These are phyloP conservation scores for Arabis alpina DNA, from an alignment of 345 rosid species.

Conservation along the genomic window DNA sequence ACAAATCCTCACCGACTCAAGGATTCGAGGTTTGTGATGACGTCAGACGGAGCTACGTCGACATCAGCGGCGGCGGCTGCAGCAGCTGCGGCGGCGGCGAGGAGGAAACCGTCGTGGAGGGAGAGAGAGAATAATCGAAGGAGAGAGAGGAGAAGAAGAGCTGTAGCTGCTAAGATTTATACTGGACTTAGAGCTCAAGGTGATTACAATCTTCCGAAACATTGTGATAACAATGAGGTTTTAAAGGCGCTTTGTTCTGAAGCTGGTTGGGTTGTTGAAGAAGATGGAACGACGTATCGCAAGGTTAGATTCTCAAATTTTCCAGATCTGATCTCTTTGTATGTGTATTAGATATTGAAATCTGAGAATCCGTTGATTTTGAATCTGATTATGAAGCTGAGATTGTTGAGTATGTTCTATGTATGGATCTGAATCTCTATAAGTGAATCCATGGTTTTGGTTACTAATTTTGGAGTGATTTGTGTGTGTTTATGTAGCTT, in stretches of 20 bases:
- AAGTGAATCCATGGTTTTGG: background rate
- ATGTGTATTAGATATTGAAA: background rate
- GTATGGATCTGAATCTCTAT: constrained; percentile 19
- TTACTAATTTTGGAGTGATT: background rate
- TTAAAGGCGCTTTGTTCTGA: constrained; percentile 87
- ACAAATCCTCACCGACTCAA: constrained; percentile 25
- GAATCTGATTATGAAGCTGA: background rate
- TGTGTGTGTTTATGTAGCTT: background rate
- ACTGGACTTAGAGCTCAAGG: constrained; percentile 92
- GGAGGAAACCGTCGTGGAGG: constrained; percentile 98
- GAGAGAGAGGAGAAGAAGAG: constrained; percentile 91
- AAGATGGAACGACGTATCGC: constrained; percentile 94
- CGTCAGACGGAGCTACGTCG: constrained; percentile 96
- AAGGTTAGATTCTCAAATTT: constrained; percentile 50
- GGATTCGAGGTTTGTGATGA: constrained; percentile 48
- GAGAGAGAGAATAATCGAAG: constrained; percentile 97
- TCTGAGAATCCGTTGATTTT: background rate
- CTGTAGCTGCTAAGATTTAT: constrained; percentile 88
- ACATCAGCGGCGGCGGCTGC: constrained; percentile 59
- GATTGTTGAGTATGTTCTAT: constrained; percentile 6
- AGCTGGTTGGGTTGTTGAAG: constrained; percentile 98
- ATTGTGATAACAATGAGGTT: constrained; percentile 94
- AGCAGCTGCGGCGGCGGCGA: constrained; percentile 60
- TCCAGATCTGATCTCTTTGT: constrained; percentile 36
- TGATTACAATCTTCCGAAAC: constrained; percentile 82